Evolutionary conservation across 352 stramenopile species (phyloP).

Genomic region (Phytophthora hybrid): DNA sequence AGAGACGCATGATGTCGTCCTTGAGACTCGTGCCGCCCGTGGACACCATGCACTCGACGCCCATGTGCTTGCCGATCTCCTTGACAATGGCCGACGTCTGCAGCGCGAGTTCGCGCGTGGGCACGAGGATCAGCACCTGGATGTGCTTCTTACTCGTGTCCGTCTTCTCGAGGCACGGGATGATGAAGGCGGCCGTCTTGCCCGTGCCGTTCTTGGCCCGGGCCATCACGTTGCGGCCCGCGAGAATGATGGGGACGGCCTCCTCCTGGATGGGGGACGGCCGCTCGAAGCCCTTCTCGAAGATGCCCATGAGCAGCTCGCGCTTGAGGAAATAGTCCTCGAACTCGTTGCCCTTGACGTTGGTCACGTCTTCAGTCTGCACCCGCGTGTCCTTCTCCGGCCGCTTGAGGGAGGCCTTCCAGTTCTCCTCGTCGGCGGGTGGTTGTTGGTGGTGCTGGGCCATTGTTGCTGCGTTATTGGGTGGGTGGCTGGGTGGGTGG

Average conservation of each 20-base stretch:
- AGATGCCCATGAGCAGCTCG: conserved; percentile 99
- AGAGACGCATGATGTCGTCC: conserved; percentile 99
- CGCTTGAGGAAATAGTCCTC: conserved; percentile 99
- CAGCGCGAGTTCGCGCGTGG: conserved; percentile 98
- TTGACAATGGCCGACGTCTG: conserved; percentile 99
- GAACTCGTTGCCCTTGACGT: conserved; percentile 99
- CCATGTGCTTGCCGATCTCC: conserved; percentile 98
- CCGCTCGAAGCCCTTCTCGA: conserved; percentile 99
- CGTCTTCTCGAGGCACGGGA: conserved; percentile 99
- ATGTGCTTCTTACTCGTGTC: conserved; percentile 97
- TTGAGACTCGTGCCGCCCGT: conserved; percentile 98
- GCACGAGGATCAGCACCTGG: conserved; percentile 99
- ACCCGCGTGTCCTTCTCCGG: conserved; percentile 90
- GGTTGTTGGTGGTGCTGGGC: conserved; percentile 36
- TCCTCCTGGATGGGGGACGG: conserved; percentile 99
- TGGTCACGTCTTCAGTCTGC: conserved; percentile 97
- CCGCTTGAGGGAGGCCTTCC: conserved; percentile 82
- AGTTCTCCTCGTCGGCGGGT: conserved; percentile 58
- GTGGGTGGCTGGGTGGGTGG: neutral
- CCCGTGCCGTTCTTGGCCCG: conserved; percentile 99
- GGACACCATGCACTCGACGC: conserved; percentile 98
- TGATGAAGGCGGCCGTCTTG: conserved; percentile 99
- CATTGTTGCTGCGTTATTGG: conserved; percentile 27
- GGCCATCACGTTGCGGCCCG: conserved; percentile 98
- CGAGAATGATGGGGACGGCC: conserved; percentile 98